phyloP scores from a whole-genome alignment of 345 rosid species.

The Salix purpurea region DNA sequence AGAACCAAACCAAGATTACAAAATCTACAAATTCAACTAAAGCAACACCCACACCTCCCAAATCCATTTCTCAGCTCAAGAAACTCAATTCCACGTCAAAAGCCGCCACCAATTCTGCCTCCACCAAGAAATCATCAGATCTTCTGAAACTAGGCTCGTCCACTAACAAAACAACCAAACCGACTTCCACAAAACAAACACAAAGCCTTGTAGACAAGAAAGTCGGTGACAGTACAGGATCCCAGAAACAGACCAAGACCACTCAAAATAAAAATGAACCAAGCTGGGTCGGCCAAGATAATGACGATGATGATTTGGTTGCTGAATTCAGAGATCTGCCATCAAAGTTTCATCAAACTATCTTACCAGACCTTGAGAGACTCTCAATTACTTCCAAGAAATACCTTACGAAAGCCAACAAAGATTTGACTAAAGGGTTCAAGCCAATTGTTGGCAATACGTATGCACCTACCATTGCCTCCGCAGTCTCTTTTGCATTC shows the following conservation, averaged over 20 bases:
- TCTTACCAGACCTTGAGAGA: constrained; percentile 76
- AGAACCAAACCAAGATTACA: constrained; percentile 52
- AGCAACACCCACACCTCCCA: constrained; percentile 13
- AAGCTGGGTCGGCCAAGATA: constrained; percentile 57
- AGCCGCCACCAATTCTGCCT: constrained; percentile 23
- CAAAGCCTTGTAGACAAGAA: constrained; percentile 24
- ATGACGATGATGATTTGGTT: constrained; percentile 56
- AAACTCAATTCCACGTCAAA: constrained; percentile 43
- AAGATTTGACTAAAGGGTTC: constrained; percentile 73
- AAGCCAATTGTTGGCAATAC: constrained; percentile 74
- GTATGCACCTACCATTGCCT: constrained; percentile 67
- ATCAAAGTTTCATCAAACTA: constrained; percentile 55
- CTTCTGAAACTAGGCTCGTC: constrained; percentile 42
- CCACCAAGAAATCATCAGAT: constrained; percentile 46
- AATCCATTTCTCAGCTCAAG: constrained; percentile 16
- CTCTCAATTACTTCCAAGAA: constrained; percentile 70
- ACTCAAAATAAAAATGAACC: constrained; percentile 1
- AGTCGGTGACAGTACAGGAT: constrained; percentile 8
- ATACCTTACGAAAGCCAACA: constrained; percentile 72
- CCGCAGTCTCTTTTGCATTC: constrained; percentile 62
- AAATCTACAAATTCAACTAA: constrained; percentile 48
- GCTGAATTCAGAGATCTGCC: constrained; percentile 77
- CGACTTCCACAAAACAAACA: constrained; percentile 23
- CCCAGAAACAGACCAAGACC: constrained; percentile 24
- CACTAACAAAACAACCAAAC: constrained; percentile 58